Conservation (phyloP, 352 stramenopile species). For the Aphanomyces invadans region DNA sequence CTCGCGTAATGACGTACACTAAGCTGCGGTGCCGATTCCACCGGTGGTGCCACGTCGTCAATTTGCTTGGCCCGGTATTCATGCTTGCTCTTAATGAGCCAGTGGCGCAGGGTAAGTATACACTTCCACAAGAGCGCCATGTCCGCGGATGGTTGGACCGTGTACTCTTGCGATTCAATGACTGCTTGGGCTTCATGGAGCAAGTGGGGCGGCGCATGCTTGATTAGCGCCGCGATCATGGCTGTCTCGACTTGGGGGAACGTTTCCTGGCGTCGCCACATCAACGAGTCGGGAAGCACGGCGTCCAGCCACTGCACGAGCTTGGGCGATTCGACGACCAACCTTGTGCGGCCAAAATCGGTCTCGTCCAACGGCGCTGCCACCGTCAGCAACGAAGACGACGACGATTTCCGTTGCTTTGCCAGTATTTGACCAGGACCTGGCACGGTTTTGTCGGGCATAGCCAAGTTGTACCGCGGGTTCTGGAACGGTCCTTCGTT, state of each 20-base stretch:
- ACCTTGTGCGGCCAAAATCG: background rate
- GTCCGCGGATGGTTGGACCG: slow-evolving; percentile 60
- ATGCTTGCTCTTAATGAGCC: slow-evolving; percentile 74
- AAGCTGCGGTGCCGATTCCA: background rate
- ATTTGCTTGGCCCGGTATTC: slow-evolving; percentile 60
- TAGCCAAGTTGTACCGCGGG: background rate
- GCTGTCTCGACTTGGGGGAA: slow-evolving; percentile 64
- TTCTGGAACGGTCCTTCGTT: slow-evolving; percentile 6
- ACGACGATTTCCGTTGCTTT: background rate
- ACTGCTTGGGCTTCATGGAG: slow-evolving; percentile 75
- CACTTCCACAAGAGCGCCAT: slow-evolving; percentile 67
- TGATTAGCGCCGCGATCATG: slow-evolving; percentile 67
- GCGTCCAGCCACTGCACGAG: slow-evolving; percentile 75
- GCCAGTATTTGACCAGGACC: background rate
- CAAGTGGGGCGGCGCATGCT: slow-evolving; percentile 67
- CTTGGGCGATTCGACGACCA: slow-evolving; percentile 30
- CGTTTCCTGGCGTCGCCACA: slow-evolving; percentile 63
- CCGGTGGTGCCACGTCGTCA: too few species aligned
- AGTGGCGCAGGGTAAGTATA: slow-evolving; percentile 72
- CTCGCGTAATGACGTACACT: background rate
- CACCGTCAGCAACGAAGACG: background rate
- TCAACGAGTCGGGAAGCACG: slow-evolving; percentile 58
- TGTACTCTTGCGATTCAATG: slow-evolving; percentile 30
- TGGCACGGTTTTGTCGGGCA: background rate
- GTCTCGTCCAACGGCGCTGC: background rate